Percentiles rank a stretch among this genome's conserved stretches.
Evolutionary conservation across 2,329 filamentous ascomycete genomes (phyloP).

Genomic region (Teratosphaeria gauchensis): DNA sequence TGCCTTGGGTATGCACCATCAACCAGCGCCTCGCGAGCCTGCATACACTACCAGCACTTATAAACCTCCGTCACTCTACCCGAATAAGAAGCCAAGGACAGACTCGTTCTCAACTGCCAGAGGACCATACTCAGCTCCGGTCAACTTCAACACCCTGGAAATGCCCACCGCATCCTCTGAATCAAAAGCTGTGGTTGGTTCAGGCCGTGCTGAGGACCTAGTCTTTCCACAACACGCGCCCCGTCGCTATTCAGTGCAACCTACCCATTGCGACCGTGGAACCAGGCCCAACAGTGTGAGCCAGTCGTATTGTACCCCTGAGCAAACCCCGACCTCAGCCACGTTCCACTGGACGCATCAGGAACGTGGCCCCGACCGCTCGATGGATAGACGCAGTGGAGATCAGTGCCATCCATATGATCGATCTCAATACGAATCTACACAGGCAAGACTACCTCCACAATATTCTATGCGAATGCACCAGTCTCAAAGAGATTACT

Average conservation of each 20-base stretch:
- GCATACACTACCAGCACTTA: constrained; percentile 21
- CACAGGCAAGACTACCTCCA: neutral
- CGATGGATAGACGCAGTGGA: neutral
- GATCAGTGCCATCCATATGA: neutral
- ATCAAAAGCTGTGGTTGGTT: constrained; percentile 3
- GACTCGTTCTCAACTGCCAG: constrained; percentile 7
- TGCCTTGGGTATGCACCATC: constrained; percentile 12
- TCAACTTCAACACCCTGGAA: constrained; percentile 5
- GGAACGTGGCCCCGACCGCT: neutral
- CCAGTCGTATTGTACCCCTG: constrained; percentile 1
- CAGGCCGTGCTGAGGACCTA: neutral
- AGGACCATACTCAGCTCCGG: constrained; percentile 5
- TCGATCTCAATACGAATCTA: neutral
- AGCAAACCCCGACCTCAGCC: constrained; percentile 1
- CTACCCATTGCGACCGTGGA: no score
- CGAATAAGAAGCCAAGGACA: constrained; percentile 26
- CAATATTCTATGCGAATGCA: neutral
- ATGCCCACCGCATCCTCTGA: constrained; percentile 8
- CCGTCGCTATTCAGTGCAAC: neutral
- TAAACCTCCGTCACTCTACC: constrained; percentile 26
- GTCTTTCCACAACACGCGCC: neutral
- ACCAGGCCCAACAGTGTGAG: neutral
- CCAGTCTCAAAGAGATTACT: neutral
- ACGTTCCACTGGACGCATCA: neutral
- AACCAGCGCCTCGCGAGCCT: constrained; percentile 23